A percentile compares a stretch with the other conserved stretches of the same genome.
Evolutionary conservation across 139 green algal genomes (phyloP).

Genomic region (Chlamydomonas sphaeroides): DNA sequence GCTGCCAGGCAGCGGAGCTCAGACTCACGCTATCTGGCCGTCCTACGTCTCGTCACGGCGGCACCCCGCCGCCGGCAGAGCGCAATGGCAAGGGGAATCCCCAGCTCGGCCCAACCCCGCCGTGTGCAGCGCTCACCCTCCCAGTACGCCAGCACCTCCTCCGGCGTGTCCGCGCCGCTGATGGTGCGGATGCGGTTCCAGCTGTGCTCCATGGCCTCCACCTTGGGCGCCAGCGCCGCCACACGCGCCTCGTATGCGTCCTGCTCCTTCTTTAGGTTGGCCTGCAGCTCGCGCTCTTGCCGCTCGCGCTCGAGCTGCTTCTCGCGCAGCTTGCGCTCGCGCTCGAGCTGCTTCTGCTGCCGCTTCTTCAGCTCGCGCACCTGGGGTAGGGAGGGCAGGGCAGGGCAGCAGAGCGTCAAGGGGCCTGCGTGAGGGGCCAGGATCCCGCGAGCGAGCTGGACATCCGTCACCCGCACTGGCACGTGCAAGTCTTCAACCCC

Average conservation of each 20-base stretch:
- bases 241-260: slow-evolving; percentile 75
- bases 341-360: slow-evolving; percentile 75
- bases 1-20: too few relatives aligned
- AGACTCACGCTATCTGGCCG: too few relatives aligned
- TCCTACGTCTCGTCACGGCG: too few relatives aligned
- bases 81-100: too few relatives aligned
- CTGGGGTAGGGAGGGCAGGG: slow-evolving; percentile 45
- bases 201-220: slow-evolving; percentile 82
- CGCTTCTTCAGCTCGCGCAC: slow-evolving; percentile 82
- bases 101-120: too few relatives aligned
- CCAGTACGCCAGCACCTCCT: slow-evolving; percentile 86
- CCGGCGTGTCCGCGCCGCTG: slow-evolving; percentile 69
- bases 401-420: too few relatives aligned
- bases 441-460: too few relatives aligned
- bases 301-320: slow-evolving; percentile 68
- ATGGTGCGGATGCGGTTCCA: slow-evolving; percentile 85
- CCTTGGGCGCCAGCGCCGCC: slow-evolving; percentile 72
- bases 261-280: slow-evolving; percentile 72
- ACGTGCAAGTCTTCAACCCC: too few relatives aligned
- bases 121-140: slow-evolving; percentile 70
- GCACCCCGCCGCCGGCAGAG: too few relatives aligned
- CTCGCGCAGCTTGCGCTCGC: slow-evolving; percentile 66
- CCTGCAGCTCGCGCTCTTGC: slow-evolving; percentile 60
- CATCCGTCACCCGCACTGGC: too few relatives aligned
- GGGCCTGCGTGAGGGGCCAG: too few relatives aligned